Percentiles rank a stretch among this genome's conserved stretches.
phyloP scores from a whole-genome alignment of 1,139 yeast genomes.

The Kodamaea suecica region DNA sequence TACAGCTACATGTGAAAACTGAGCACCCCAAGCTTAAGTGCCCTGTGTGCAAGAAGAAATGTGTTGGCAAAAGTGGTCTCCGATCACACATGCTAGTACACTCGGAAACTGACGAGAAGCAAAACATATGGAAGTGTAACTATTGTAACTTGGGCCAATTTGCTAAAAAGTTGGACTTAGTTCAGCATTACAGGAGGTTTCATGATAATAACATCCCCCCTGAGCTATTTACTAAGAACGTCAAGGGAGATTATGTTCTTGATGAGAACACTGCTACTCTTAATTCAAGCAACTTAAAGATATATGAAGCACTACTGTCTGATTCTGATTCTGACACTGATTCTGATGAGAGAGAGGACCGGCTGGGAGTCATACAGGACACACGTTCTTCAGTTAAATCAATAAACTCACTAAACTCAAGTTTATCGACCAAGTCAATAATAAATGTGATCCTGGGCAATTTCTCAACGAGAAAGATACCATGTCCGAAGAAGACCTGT shows the following conservation, averaged over 20 bases:
- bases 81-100: conserved; percentile 66
- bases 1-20: conserved; percentile 67
- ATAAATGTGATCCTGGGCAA: conserved; percentile 38
- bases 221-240: conserved; percentile 25
- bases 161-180: conserved; percentile 33
- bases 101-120: conserved; percentile 39
- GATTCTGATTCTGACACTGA: background rate
- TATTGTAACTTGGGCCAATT: conserved; percentile 42
- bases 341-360: conserved; percentile 17
- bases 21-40: conserved; percentile 75
- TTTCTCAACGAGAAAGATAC: conserved; percentile 29
- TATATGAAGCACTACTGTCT: conserved; percentile 8
- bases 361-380: conserved; percentile 14
- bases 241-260: background rate
- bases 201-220: conserved; percentile 43
- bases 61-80: conserved; percentile 71
- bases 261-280: conserved; percentile 5
- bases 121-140: conserved; percentile 62
- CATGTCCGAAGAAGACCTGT: conserved; percentile 50
- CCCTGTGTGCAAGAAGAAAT: conserved; percentile 62
- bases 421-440: conserved; percentile 23
- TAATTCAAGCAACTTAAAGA: conserved; percentile 6
- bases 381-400: conserved; percentile 22
- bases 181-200: conserved; percentile 42
- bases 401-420: conserved; percentile 15